phyloP scores from a whole-genome alignment of 345 rosid genomes.

The Turritis glabra region DNA sequence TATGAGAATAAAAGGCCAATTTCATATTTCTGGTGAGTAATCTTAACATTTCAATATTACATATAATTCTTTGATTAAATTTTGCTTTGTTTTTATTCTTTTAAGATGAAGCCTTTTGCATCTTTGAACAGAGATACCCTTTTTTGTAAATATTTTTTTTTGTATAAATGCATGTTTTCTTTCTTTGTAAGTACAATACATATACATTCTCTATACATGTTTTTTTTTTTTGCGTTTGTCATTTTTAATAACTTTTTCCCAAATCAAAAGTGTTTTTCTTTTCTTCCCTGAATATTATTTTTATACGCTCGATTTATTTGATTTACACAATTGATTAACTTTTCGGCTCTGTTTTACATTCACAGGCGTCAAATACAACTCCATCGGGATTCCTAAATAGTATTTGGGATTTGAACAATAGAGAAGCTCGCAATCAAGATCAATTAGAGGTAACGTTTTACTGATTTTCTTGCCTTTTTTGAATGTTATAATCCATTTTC shows the following conservation, averaged over 20 bases:
- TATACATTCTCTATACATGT: background rate
- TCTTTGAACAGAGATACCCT: background rate
- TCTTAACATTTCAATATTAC: background rate
- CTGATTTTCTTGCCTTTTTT: background rate
- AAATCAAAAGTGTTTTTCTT: background rate
- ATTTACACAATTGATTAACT: constrained; percentile 1
- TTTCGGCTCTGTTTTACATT: constrained; percentile 13
- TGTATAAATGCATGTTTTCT: background rate
- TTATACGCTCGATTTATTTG: background rate
- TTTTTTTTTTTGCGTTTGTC: background rate
- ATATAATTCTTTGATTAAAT: background rate
- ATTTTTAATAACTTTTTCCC: background rate
- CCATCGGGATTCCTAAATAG: background rate
- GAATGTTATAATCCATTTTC: background rate
- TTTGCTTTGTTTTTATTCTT: background rate
- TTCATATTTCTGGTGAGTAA: constrained; percentile 30
- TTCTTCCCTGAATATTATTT: background rate
- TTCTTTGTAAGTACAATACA: background rate
- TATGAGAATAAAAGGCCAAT: constrained; percentile 32
- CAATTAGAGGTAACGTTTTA: constrained; percentile 16
- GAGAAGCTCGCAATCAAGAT: constrained; percentile 22
- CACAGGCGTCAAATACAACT: constrained; percentile 22
- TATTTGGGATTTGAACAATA: constrained; percentile 21
- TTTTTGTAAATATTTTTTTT: background rate
- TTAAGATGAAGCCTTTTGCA: background rate